Evolutionary conservation across 1,284 basidiomycete species (phyloP), one percentile per base, ranked within the genome.

Genomic region (Vanrija humicola): DNA sequence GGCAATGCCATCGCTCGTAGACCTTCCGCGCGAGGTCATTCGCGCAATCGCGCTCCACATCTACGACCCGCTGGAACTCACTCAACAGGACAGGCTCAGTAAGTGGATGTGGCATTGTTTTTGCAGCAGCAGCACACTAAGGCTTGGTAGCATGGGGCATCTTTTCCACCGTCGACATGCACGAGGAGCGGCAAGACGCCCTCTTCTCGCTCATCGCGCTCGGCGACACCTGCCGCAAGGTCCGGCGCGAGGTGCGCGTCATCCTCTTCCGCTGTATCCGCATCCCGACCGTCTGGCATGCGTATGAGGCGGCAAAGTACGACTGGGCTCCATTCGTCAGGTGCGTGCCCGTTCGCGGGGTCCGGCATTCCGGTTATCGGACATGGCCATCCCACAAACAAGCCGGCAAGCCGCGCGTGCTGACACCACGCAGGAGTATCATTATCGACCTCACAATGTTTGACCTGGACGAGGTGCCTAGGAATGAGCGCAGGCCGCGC

Each of bases 361-460:
- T 10, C 15, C 12, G 19, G 40, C 19, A 19, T 8, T 42, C 40
- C 34, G 34, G 34, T 34, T 34, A 34, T 34, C 14, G 21, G 21
- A 23, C 34, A 28, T 7, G n/a, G 19, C 5, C 26, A 7, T 10
- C 40, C 6, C 3, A 6, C 34, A 12, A 12, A 34, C 12, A 34
- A 34, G 34, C 34, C 34, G 34, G 28, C 28, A 28, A 28, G 28
- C 21, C 21, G 21, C 21, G 28, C 28, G 34, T 34, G 10, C 48
- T 55, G 15, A 59, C 38, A 14, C 18, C 9, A 26, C 23, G 23
- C 48, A 69, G 67, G 46, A 62, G 58, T 26, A 64, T 75, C 49
- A 73, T 75, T 44, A 65, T 75, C 40, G 72, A 73, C 51, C 51
- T 72, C 47, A 56, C 58, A 46, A 72, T 73, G 70, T 75, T 75